A percentile compares a stretch with the other conserved stretches of the same genome.
Conservation (phyloP, 1,284 basidiomycete genomes). For the Coniferiporia sulphurascens region DNA sequence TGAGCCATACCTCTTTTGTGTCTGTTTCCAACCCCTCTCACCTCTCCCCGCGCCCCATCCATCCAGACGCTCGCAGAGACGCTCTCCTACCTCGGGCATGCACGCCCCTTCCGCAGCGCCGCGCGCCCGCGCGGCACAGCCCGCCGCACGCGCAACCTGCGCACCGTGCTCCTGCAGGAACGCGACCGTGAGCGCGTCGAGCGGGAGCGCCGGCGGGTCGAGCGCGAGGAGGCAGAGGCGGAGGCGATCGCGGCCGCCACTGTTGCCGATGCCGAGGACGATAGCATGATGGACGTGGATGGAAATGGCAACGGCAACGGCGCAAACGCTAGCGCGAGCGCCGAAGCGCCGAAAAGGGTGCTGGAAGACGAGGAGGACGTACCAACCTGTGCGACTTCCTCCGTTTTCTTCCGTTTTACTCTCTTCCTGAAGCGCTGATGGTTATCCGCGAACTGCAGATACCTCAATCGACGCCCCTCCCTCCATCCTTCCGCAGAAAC, state of each 20-base stretch:
- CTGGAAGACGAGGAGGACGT: conserved; percentile 47
- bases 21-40: not conserved
- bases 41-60: not conserved
- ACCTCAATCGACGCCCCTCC: conserved; percentile 83
- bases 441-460: conserved; percentile 40
- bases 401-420: not conserved
- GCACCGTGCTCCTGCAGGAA: conserved; percentile 40
- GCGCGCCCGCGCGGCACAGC: conserved; percentile 36
- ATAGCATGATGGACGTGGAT: conserved; percentile 33
- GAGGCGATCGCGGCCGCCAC: conserved; percentile 19
- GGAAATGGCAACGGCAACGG: conserved; percentile 29
- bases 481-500: conserved; percentile 69
- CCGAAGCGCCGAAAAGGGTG: conserved; percentile 34
- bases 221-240: conserved; percentile 37
- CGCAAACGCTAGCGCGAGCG: conserved; percentile 24
- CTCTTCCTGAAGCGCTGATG: too few relatives aligned
- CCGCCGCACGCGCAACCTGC: not conserved
- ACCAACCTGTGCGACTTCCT: conserved; percentile 55
- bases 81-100: conserved; percentile 60
- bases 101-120: conserved; percentile 73
- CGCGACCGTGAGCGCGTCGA: conserved; percentile 67
- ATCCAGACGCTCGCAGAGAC: conserved; percentile 61
- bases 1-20: conserved; percentile 19
- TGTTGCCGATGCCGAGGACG: conserved; percentile 19
- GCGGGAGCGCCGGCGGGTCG: conserved; percentile 62